These are phyloP conservation scores for Phytophthora constricta DNA, from an alignment of 352 stramenopile genomes.

Conservation along the genomic window DNA sequence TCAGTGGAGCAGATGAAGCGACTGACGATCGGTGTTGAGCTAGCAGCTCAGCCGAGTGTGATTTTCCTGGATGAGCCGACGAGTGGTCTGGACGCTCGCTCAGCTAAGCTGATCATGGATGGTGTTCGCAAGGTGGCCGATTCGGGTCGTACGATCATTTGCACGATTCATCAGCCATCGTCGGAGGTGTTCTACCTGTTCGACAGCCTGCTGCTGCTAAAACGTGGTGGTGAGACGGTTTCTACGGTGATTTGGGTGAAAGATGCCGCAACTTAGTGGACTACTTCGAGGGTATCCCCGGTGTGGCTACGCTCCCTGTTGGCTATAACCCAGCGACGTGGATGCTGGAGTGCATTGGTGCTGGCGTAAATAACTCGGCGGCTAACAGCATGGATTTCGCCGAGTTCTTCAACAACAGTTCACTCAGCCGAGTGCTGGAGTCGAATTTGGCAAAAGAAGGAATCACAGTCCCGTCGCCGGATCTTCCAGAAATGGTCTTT, in stretches of 20 bases:
- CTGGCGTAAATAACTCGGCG: conserved; percentile 35
- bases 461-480: conserved; percentile 17
- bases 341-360: conserved; percentile 49
- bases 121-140: conserved; percentile 38
- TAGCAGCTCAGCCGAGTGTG: not conserved
- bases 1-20: not conserved
- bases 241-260: conserved; percentile 43
- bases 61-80: not conserved
- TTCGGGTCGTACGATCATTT: conserved; percentile 75
- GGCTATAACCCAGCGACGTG: conserved; percentile 49
- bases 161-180: conserved; percentile 89
- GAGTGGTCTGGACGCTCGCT: not conserved
- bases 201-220: conserved; percentile 74
- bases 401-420: conserved; percentile 23
- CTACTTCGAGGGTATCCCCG: conserved; percentile 40
- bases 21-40: not conserved
- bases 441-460: conserved; percentile 33
- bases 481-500: conserved; percentile 33
- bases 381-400: conserved; percentile 29
- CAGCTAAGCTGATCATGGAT: not conserved
- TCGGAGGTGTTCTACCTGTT: conserved; percentile 82
- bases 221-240: conserved; percentile 44
- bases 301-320: conserved; percentile 32
- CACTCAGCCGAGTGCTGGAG: conserved; percentile 11
- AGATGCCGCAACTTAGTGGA: conserved; percentile 36